A percentile compares a stretch with the other conserved stretches of the same genome.
Evolutionary conservation across 768 basidiomycete genomes (phyloP).

Genomic region (Rhizopogon roseolus): DNA sequence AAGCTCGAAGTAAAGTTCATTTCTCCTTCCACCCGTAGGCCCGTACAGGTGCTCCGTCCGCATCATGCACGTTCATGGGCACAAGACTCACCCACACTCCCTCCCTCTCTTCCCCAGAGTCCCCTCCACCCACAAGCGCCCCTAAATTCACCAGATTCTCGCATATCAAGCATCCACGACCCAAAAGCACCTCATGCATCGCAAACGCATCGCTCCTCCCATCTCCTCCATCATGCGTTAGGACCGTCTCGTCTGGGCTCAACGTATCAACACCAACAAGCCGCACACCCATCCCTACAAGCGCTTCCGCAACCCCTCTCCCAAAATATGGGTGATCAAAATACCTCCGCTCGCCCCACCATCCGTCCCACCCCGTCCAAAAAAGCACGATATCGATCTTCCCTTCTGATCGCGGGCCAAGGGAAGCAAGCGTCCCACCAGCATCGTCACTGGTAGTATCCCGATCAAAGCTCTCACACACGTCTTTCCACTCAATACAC

Average conservation of each 20-base stretch:
- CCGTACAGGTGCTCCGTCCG: constrained; percentile 69
- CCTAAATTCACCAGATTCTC: constrained; percentile 65
- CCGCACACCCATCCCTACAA: constrained; percentile 47
- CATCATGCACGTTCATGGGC: constrained; percentile 52
- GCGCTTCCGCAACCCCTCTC: constrained; percentile 42
- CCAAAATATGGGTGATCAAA: constrained; percentile 63
- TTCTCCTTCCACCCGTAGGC: constrained; percentile 51
- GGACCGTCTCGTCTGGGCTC: constrained; percentile 59
- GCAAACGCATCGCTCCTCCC: constrained; percentile 29
- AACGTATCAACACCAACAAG: constrained; percentile 62
- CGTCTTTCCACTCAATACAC: constrained; percentile 48
- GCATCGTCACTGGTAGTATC: neutral
- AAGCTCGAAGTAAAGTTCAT: too few relatives aligned
- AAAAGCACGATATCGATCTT: constrained; percentile 44
- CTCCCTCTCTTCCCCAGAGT: neutral
- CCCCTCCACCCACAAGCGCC: constrained; percentile 24
- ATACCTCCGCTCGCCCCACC: constrained; percentile 49
- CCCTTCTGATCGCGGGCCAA: constrained; percentile 21
- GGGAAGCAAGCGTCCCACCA: constrained; percentile 3
- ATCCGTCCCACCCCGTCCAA: constrained; percentile 63
- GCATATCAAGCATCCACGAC: constrained; percentile 56
- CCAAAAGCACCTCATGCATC: constrained; percentile 59
- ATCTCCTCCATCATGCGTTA: constrained; percentile 6
- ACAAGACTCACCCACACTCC: constrained; percentile 48
- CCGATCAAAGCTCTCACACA: neutral